Base-by-base conservation (phyloP, 805 yeast genomes). In the Candida vartiovaarae region DNA sequence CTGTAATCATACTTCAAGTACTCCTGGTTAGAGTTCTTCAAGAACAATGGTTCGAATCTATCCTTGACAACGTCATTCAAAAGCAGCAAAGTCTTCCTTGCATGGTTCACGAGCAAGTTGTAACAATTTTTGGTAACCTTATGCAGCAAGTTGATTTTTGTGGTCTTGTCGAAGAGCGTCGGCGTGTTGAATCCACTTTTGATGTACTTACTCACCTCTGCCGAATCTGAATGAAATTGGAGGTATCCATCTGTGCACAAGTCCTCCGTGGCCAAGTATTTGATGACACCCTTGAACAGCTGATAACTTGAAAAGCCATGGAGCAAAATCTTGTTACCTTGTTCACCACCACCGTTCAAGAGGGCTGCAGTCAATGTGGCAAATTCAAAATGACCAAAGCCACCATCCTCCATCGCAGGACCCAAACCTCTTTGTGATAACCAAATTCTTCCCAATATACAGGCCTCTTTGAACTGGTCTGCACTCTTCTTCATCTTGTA, bases 251-350 rank as follows among this genome's bases (percentile, higher is more conserved):
- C 61, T 8, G 68, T 57, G 42, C 74, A 67, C 39, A 90, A 63
- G 61, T 89, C 95, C 72, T 82, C 80, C 3, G 85, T 76, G 3
- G 96, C 95, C 48, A 91, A 60, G 57, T 84, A 90, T 54, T 80
- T 79, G 44, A 93, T 72, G 2, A 86, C 80, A 59, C 95, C 96
- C 60, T 87, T 90, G 70, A 93, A 93, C 41, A 93, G 68, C 66
- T 93, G 99, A 60, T 89, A 93, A 24, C 95, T 83, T 3, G 96
- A 88, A 62, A 84, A 91, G 1, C 98, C 99, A 53, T 82, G 83
- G 33, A 89, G 63, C 43, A 93, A 69, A 25, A 88, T 81, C 55
- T 80, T 84, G 55, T 82, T 83, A 10, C 95, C 93, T 51, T 71
- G 72, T 6, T 67, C 62, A 46, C 91, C 90, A 53, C 95, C 95